These are phyloP conservation scores for Spinacia oleracea DNA, from an alignment of 179 eudicot species.

Conservation along the genomic window DNA sequence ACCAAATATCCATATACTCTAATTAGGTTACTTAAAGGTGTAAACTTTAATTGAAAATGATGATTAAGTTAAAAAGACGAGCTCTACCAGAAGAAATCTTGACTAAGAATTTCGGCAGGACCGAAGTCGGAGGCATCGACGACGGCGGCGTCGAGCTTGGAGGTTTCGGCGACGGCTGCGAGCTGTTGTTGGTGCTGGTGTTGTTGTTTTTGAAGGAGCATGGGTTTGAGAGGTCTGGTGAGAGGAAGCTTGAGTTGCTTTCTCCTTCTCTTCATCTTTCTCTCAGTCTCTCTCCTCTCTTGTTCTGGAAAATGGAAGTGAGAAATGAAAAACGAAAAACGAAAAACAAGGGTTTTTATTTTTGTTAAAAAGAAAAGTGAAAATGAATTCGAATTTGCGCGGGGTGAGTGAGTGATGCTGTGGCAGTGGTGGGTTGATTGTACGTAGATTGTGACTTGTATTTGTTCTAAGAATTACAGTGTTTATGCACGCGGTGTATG, in stretches of 20 bases:
- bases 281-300: neutral
- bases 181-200: slow-evolving; percentile 24
- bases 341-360: neutral
- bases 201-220: slow-evolving; percentile 38
- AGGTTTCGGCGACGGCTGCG: no score
- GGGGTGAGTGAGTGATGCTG: slow-evolving; percentile 1
- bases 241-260: slow-evolving; percentile 32
- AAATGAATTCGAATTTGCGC: slow-evolving; percentile 21
- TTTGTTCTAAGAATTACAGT: no score
- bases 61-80: neutral
- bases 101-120: slow-evolving; percentile 64
- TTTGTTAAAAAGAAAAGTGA: neutral
- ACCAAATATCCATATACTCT: neutral
- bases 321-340: no score
- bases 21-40: slow-evolving; percentile 5
- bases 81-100: slow-evolving; percentile 85
- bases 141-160: slow-evolving; percentile 20
- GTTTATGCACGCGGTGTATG: no score
- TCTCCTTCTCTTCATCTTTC: slow-evolving; percentile 21
- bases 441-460: no score
- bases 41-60: neutral
- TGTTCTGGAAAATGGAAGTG: neutral
- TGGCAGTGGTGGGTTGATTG: neutral
- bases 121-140: slow-evolving; percentile 27
- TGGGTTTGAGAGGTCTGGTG: slow-evolving; percentile 33